These are phyloP conservation scores for Penicillium sp. DNA, from an alignment of 2,329 filamentous ascomycete genomes.

Conservation along the genomic window DNA sequence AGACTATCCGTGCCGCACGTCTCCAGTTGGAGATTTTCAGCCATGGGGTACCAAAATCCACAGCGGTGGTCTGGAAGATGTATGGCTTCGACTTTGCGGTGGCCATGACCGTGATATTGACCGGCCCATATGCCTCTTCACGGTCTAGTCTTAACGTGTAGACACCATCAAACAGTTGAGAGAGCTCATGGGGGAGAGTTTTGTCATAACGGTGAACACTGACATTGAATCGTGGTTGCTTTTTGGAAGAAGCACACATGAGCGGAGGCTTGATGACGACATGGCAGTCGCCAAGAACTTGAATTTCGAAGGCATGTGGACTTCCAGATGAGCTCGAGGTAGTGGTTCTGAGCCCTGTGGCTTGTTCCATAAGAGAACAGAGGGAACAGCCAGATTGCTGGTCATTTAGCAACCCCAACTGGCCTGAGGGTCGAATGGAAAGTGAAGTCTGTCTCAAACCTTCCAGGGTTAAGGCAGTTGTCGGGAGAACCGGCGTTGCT, in stretches of 20 bases:
- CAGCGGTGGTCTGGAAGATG: conserved; percentile 36
- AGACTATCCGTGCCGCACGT: conserved; percentile 37
- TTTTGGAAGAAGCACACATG: conserved; percentile 43
- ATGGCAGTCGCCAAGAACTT: conserved; percentile 54
- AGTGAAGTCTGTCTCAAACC: conserved; percentile 25
- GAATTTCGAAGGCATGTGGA: conserved; percentile 50
- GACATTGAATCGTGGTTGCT: conserved; percentile 49
- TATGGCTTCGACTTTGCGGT: conserved; percentile 36
- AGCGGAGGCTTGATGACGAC: conserved; percentile 52
- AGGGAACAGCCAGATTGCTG: conserved; percentile 21
- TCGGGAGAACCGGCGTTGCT: conserved; percentile 17
- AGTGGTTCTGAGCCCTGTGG: conserved; percentile 25
- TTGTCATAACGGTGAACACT: conserved; percentile 46
- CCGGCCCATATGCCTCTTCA: conserved; percentile 48
- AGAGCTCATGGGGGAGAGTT: conserved; percentile 46
- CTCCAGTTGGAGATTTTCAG: conserved; percentile 49
- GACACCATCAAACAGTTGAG: conserved; percentile 53
- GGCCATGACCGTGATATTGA: conserved; percentile 52
- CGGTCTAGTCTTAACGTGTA: conserved; percentile 52
- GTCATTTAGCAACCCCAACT: conserved; percentile 17
- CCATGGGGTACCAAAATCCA: conserved; percentile 49
- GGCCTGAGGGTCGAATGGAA: conserved; percentile 21
- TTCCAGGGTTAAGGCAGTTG: conserved; percentile 22
- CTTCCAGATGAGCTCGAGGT: conserved; percentile 25
- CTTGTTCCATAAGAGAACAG: conserved; percentile 25